These are phyloP conservation scores for Triticum monococcum DNA, from an alignment of 176 grass and related monocot species.

Conservation along the genomic window DNA sequence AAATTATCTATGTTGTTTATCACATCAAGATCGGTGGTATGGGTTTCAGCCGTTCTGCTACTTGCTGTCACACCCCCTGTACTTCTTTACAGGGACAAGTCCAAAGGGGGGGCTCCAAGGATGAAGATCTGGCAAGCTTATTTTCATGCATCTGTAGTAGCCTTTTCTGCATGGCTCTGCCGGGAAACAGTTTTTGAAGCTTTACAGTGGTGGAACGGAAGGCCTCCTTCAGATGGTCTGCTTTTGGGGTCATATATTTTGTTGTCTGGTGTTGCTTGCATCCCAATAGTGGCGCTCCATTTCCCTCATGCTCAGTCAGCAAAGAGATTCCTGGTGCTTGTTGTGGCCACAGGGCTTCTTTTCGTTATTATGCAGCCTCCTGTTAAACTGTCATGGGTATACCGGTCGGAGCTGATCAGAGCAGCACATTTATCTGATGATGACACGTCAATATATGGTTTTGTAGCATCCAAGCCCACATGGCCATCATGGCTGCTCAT, in stretches of 20 bases:
- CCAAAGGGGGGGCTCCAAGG: constrained; percentile 80
- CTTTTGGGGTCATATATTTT: constrained; percentile 91
- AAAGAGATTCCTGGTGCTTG: constrained; percentile 74
- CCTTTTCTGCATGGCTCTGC: constrained; percentile 83
- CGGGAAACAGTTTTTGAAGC: constrained; percentile 97
- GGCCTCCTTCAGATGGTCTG: constrained; percentile 86
- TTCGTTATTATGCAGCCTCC: constrained; percentile 92
- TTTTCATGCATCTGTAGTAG: constrained; percentile 85
- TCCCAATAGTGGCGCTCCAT: constrained; percentile 84
- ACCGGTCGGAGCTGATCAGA: constrained; percentile 77
- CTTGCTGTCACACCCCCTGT: constrained; percentile 84
- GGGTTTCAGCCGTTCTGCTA: constrained; percentile 87
- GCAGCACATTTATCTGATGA: constrained; percentile 81
- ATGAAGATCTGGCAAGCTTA: constrained; percentile 96
- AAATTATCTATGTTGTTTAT: constrained; percentile 97
- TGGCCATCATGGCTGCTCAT: constrained; percentile 99
- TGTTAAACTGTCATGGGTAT: constrained; percentile 80
- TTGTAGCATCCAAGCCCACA: constrained; percentile 68
- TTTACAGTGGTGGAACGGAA: constrained; percentile 96
- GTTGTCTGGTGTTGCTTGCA: constrained; percentile 71
- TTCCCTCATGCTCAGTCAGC: constrained; percentile 88
- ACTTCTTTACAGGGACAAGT: constrained; percentile 98
- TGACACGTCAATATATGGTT: constrained; percentile 92
- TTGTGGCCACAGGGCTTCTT: constrained; percentile 80
- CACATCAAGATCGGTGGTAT: constrained; percentile 85